Evolutionary conservation across 768 basidiomycete species (phyloP), one percentile per base, ranked within the genome.

Genomic region (Pulveroboletus ravenelii): DNA sequence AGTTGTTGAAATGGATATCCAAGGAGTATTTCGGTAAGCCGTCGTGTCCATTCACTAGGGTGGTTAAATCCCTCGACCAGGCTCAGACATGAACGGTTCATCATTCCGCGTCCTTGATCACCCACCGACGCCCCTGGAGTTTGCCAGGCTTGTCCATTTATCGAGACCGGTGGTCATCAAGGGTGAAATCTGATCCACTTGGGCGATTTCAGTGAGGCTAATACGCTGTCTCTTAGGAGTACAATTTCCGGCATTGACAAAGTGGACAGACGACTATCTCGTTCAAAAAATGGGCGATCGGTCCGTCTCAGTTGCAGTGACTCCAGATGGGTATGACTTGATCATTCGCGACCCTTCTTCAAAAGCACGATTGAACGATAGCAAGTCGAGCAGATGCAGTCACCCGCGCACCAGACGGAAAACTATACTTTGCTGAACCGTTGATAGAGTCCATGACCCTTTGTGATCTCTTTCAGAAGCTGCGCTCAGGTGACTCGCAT

Each of bases 361-460:
- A 35, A 52, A 50, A 32, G 32, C 40, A 44, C 60, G 55, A 48
- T 59, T 51, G 51, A 55, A 56, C 45, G 27, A 34, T 20, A 41
- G 23, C 39, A 58, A 89, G 89, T 18, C 79, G 79, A 50, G 91
- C 90, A 52, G 91, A 94, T 66, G 84, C 89, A 15, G 75, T 93
- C 35, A 75, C 77, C 30, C 60, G 59, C 30, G 78, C 73, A 8
- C 67, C 74, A 5, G 80, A 84, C 55, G 78, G 76, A 39, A 73
- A 62, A 39, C 64, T 75, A 10, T 91, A 85, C 62, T 94, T 95
- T 62, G 78, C 76, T 3, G 92, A 94, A 60, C 93, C 93, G 3
- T 69, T 74, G 30, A 68, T 80, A 3, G 78, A 89, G 50, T 72
- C 76, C 55, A 86, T 92, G 85, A 75, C 80, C 0, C 83, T 92